phyloP scores from a whole-genome alignment of 2,329 filamentous ascomycete genomes.

The Talaromyces sp. region DNA sequence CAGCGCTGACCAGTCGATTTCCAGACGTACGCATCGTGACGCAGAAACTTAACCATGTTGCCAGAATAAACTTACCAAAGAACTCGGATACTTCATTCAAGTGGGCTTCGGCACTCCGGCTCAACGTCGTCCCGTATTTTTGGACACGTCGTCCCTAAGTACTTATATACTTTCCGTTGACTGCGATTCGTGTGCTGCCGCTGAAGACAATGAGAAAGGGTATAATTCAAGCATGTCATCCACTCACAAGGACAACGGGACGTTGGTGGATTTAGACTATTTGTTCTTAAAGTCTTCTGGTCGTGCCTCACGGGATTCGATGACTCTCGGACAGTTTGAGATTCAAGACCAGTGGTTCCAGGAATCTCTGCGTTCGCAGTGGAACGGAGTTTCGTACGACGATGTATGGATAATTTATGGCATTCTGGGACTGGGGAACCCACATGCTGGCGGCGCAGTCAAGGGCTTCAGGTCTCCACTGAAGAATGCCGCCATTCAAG shows the following conservation, averaged over 20 bases:
- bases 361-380: background rate
- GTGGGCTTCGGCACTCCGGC: conserved; percentile 4
- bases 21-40: too few species aligned
- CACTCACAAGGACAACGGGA: conserved; percentile 2
- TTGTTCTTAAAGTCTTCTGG: background rate
- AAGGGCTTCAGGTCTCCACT: background rate
- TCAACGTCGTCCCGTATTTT: background rate
- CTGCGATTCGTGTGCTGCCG: conserved; percentile 1
- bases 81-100: background rate
- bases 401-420: background rate
- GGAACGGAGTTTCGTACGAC: background rate
- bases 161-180: conserved; percentile 2
- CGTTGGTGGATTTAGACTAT: background rate
- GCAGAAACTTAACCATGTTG: background rate
- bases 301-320: background rate
- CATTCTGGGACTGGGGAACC: conserved; percentile 6
- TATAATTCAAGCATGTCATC: conserved; percentile 6
- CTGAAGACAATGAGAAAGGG: background rate
- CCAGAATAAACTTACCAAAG: conserved; percentile 1
- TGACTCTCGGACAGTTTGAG: background rate
- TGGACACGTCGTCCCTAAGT: background rate
- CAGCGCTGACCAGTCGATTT: background rate
- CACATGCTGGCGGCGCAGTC: background rate
- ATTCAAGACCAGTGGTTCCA: conserved; percentile 7
- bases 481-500: background rate